Base-by-base conservation (phyloP, 2,329 filamentous ascomycete species). In the Beauveria caledonica region DNA sequence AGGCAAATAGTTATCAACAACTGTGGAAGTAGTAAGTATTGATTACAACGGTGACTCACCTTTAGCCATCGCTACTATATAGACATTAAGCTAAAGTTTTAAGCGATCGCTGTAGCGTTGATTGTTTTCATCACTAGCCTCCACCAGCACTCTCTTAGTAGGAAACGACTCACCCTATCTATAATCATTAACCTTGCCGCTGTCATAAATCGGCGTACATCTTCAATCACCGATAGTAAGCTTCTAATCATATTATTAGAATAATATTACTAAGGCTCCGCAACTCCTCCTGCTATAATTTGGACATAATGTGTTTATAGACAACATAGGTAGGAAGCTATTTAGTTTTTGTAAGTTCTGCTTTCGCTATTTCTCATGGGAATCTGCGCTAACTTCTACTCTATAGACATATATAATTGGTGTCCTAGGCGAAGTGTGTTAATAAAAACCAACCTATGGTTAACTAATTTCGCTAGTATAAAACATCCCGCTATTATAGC, bases 351-450 rank as follows among this genome's bases (percentile, higher is more conserved):
- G 40, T 19, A 44, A n/a, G 40, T 21, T 44, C 40, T 11, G n/a
- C 40, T 44, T 44, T 19, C n/a, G 17, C n/a, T 8, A 33, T 33
- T 11, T 33, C 29, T 33, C 29, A 33, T 10, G 29, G 29, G 10
- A 33, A 33, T 33, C 29, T 33, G 29, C 29, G 50, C 65, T 53
- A 50, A 58, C 29, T 23, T 55, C 4, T 59, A 29, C 25, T 39
- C 40, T 17, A 11, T 21, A 76, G 74, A 76, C 62, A 64, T 71
- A 2, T 67, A 66, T 8, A 75, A 75, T 23, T 76, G 74, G 74
- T 76, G 74, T 40, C 72, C 74, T 1, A 74, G 74, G 6, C 68
- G 74, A 50, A 76, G 72, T 60, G 69, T 77, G 17, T 64, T 76
- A 4, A 61, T 62, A 8, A 69, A 68, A 15, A 75, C 74, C 19